phyloP scores from a whole-genome alignment of 164 flowering plant genomes.

The Brasenia schreberi region DNA sequence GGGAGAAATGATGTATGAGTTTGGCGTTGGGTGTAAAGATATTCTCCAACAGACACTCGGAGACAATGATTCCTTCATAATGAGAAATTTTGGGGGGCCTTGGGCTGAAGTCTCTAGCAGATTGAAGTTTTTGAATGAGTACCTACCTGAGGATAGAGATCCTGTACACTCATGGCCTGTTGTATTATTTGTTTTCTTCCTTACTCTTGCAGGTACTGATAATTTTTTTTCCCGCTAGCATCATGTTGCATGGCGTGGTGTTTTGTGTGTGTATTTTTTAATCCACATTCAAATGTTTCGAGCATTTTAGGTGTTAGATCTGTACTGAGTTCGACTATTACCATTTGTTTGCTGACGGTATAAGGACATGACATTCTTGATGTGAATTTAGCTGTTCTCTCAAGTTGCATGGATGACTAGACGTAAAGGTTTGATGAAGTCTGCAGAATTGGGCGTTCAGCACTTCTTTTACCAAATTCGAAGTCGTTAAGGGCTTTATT shows the following conservation, averaged over 20 bases:
- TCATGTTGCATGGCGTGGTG: too few relatives aligned
- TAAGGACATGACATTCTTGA: neutral
- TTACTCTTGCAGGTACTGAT: slow-evolving; percentile 50
- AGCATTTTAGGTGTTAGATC: too few relatives aligned
- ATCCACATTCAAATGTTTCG: too few relatives aligned
- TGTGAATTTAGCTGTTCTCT: neutral
- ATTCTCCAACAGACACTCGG: slow-evolving; percentile 53
- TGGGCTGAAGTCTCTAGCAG: slow-evolving; percentile 30
- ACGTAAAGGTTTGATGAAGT: too few relatives aligned
- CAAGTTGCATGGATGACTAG: too few relatives aligned
- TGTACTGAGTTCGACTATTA: too few relatives aligned
- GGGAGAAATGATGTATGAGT: slow-evolving; percentile 58
- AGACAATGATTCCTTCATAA: slow-evolving; percentile 58
- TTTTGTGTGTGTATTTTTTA: too few relatives aligned
- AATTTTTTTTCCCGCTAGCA: too few relatives aligned
- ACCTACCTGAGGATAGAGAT: slow-evolving; percentile 87
- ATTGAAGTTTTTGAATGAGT: slow-evolving; percentile 59
- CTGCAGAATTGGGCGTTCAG: too few relatives aligned
- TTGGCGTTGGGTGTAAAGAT: slow-evolving; percentile 69
- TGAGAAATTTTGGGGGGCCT: slow-evolving; percentile 37
- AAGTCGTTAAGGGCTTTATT: too few relatives aligned
- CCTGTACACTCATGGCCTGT: slow-evolving; percentile 74
- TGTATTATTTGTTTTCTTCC: slow-evolving; percentile 33
- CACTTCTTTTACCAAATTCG: too few relatives aligned
- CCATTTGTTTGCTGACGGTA: neutral